These are phyloP conservation scores for Nemania serpens DNA, from an alignment of 2,329 filamentous ascomycete species.

Conservation along the genomic window DNA sequence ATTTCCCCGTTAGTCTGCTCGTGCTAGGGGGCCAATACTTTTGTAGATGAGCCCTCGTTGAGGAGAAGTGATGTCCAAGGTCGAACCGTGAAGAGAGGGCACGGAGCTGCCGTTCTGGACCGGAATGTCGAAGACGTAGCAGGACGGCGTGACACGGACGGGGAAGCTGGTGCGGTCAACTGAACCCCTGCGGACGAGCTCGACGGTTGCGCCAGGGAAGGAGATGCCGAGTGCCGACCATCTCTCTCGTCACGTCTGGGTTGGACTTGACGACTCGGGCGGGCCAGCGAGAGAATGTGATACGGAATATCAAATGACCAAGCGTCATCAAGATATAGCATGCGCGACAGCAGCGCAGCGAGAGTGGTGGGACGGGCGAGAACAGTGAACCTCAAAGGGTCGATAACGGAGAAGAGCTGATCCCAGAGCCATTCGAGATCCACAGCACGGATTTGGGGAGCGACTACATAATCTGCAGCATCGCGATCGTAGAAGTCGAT, in stretches of 20 bases:
- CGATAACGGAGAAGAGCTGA: constrained; percentile 56
- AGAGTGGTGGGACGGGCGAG: constrained; percentile 66
- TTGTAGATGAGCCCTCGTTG: constrained; percentile 77
- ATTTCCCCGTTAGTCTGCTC: background rate
- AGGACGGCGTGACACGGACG: background rate
- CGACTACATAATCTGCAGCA: constrained; percentile 37
- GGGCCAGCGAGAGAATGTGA: constrained; percentile 61
- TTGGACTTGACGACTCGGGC: constrained; percentile 27
- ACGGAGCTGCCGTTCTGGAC: constrained; percentile 32
- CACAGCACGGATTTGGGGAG: constrained; percentile 41
- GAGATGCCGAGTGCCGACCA: background rate
- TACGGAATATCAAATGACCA: constrained; percentile 68
- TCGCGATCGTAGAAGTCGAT: constrained; percentile 43
- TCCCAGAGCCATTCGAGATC: constrained; percentile 57
- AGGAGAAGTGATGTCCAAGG: constrained; percentile 69
- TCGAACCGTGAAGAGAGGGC: constrained; percentile 59
- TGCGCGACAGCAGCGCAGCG: constrained; percentile 62
- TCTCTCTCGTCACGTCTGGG: background rate
- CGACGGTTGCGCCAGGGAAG: constrained; percentile 12
- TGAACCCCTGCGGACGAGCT: background rate
- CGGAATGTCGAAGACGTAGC: constrained; percentile 12
- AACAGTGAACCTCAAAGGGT: constrained; percentile 59
- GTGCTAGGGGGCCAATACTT: constrained; percentile 52
- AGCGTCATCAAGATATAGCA: constrained; percentile 59
- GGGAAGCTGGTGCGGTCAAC: background rate